Conservation (phyloP, 345 rosid species). For the Populus simonii region DNA sequence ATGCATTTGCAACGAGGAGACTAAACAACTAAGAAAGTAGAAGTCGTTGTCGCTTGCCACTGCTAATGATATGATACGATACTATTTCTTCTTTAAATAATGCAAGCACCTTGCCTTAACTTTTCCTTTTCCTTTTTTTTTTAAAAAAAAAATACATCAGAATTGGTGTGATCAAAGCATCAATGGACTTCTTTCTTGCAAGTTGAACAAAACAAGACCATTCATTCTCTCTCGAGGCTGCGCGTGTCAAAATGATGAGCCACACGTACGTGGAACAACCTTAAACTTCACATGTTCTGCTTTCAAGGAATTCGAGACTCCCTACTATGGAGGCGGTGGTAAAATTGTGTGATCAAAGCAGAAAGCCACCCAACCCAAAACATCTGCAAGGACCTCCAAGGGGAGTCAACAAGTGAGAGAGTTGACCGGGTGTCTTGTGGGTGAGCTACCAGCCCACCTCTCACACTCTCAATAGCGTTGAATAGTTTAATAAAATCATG, state of each 20-base stretch:
- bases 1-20: too few relatives aligned
- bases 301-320: not conserved
- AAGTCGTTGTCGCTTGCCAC: too few relatives aligned
- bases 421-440: conserved; percentile 81
- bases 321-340: not conserved
- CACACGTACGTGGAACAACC: conserved; percentile 8
- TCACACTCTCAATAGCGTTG: conserved; percentile 92
- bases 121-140: too few relatives aligned
- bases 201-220: not conserved
- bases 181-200: not conserved
- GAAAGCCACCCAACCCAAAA: conserved; percentile 3
- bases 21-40: too few relatives aligned
- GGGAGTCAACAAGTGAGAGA: conserved; percentile 12
- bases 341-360: conserved; percentile 10
- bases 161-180: too few relatives aligned
- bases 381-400: not conserved
- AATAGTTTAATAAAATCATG: conserved; percentile 90
- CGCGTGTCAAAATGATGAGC: not conserved
- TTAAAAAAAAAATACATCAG: too few relatives aligned
- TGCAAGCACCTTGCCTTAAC: too few relatives aligned
- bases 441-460: conserved; percentile 83
- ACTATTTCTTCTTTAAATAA: too few relatives aligned
- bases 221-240: not conserved
- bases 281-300: not conserved
- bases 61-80: too few relatives aligned